Evolutionary conservation across 345 rosid species (phyloP).

Genomic region (Streptanthus diversifolius): DNA sequence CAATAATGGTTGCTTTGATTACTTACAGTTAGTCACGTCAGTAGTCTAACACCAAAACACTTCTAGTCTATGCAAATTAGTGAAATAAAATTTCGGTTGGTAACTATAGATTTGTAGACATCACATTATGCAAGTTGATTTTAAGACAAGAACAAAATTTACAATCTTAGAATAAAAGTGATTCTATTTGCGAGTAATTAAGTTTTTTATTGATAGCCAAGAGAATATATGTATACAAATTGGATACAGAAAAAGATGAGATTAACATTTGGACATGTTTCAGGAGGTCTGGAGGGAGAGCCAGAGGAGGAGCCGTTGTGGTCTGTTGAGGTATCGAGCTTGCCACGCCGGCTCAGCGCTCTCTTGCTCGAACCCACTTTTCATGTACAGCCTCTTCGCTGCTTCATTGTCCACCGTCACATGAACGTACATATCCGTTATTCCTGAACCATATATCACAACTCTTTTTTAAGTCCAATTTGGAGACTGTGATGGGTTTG

Average conservation of each 20-base stretch:
- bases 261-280: constrained; percentile 20
- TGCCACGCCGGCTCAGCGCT: constrained; percentile 90
- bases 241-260: not conserved
- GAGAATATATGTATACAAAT: not conserved
- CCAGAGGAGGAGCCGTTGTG: constrained; percentile 79
- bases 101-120: not conserved
- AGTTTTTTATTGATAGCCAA: not conserved
- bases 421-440: constrained; percentile 87
- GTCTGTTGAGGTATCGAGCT: constrained; percentile 80
- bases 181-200: not conserved
- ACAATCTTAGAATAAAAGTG: not conserved
- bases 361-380: constrained; percentile 68
- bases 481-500: not conserved
- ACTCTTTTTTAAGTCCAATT: not conserved
- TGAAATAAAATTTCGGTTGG: not conserved
- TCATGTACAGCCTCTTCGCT: constrained; percentile 72
- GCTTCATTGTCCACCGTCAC: constrained; percentile 78
- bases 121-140: not conserved
- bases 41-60: not conserved
- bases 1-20: not conserved
- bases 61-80: not conserved
- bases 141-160: not conserved
- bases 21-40: not conserved
- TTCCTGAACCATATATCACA: constrained; percentile 49
- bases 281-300: constrained; percentile 37